Conservation (phyloP, 1,139 yeast species). For the Yamadazyma triangularis region DNA sequence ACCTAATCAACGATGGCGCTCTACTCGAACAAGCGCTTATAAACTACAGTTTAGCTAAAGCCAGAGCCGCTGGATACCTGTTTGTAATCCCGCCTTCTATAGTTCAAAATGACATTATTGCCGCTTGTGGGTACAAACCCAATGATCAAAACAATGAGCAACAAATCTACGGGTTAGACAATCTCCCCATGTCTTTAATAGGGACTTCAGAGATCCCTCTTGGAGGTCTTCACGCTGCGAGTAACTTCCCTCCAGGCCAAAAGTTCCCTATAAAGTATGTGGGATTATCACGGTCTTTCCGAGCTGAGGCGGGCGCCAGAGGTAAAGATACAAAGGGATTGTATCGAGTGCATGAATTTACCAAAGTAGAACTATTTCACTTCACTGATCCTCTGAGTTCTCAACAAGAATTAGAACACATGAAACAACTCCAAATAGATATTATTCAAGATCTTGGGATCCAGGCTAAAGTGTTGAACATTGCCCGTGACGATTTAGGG, state of each 20-base stretch:
- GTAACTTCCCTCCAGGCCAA: conserved; percentile 16
- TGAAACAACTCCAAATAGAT: conserved; percentile 61
- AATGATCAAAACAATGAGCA: conserved; percentile 84
- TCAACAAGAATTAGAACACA: conserved; percentile 49
- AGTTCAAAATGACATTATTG: conserved; percentile 69
- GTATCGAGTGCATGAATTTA: conserved; percentile 94
- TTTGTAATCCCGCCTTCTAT: conserved; percentile 83
- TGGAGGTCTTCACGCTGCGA: conserved; percentile 59
- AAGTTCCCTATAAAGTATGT: conserved; percentile 57
- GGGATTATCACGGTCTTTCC: conserved; percentile 81
- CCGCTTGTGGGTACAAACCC: conserved; percentile 95
- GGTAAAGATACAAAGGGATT: conserved; percentile 91
- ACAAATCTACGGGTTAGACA: conserved; percentile 68
- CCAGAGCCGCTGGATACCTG: conserved; percentile 62
- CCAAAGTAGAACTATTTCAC: conserved; percentile 91
- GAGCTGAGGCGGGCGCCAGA: conserved; percentile 98
- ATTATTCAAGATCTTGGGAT: conserved; percentile 67
- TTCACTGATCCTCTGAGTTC: conserved; percentile 57
- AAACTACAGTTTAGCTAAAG: conserved; percentile 67
- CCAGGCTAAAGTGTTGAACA: conserved; percentile 74
- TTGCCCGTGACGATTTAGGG: conserved; percentile 91
- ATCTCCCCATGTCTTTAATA: conserved; percentile 59
- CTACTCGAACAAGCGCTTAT: conserved; percentile 84
- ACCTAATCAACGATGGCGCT: conserved; percentile 82
- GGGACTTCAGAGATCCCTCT: conserved; percentile 97